Evolutionary conservation across 1,284 basidiomycete genomes (phyloP), one percentile per base, ranked within the genome.

Genomic region (Phellinidium pouzarii): DNA sequence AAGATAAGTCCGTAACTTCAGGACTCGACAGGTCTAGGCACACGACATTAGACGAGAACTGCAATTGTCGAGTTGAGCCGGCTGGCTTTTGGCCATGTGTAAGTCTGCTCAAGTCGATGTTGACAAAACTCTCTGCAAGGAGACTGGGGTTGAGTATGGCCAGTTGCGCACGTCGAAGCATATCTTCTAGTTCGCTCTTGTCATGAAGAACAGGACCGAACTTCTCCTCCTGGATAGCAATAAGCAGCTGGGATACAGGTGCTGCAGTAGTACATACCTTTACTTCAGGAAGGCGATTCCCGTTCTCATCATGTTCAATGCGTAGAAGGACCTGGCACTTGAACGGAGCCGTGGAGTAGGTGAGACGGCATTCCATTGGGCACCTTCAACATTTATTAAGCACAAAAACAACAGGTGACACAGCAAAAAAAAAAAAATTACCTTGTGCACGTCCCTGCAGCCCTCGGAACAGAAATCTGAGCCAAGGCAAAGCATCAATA

Each of bases 11-110:
- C 0, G 71, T 71, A 11, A 74, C 54, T 0, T 72, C 72, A 0
- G 74, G 72, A 12, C 72, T 75, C 48, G 68, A 59, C 0, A 78
- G 50, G 37, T 75, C 71, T 12, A 78, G 60, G 53, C 71, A 74
- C 3, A 78, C 69, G 1, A 69, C 65, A 57, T 76, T 73, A n/a
- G 61, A 54, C 2, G 74, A 76, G 60, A 77, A 78, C 2, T 59
- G 46, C 6, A 69, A 54, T 0, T 62, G 19, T 36, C 58, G 59
- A 19, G 12, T 40, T 17, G 20, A 22, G 4, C 25, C 19, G 37
- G 3, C 19, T 29, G 14, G 34, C 12, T 31, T 31, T 31, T 31
- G 29, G 23, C 43, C 47, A 53, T 19, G 41, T 25, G 51, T 1
- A 45, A 49, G 22, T 50, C 53, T 19, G 69, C 43, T 1, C 63